A percentile compares a stretch with the other conserved stretches of the same genome.
Conservation (phyloP, 495 filamentous ascomycete species). For the Lentithecium fluviatile region DNA sequence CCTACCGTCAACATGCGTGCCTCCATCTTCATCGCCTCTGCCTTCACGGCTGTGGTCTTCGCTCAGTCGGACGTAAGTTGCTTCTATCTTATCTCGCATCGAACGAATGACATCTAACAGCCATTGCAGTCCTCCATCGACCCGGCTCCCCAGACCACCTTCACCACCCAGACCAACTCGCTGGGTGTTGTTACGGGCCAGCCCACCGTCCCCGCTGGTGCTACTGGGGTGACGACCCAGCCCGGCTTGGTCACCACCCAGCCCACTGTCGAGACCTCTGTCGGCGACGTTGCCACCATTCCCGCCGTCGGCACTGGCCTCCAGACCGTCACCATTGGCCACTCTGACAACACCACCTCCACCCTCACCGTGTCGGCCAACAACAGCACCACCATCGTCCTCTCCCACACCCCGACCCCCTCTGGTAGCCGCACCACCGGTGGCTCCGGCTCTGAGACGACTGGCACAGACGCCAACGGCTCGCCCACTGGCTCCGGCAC, state of each 20-base stretch:
- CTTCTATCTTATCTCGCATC: neutral
- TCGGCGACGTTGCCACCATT: constrained; percentile 41
- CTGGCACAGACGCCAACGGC: constrained; percentile 7
- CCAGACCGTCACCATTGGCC: constrained; percentile 26
- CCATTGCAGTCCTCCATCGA: constrained; percentile 18
- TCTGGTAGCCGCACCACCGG: neutral
- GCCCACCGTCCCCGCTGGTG: constrained; percentile 32
- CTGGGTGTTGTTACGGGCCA: constrained; percentile 56
- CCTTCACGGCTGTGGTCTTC: constrained; percentile 37
- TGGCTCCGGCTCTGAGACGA: constrained; percentile 1
- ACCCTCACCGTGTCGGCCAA: constrained; percentile 32
- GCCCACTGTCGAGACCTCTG: constrained; percentile 48
- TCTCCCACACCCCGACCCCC: constrained; percentile 3
- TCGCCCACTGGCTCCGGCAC: constrained; percentile 8
- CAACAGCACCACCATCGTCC: constrained; percentile 35
- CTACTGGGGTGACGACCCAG: constrained; percentile 49
- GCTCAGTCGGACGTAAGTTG: constrained; percentile 27
- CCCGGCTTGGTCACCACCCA: constrained; percentile 40
- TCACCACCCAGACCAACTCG: constrained; percentile 55
- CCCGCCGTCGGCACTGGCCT: constrained; percentile 47
- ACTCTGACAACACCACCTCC: constrained; percentile 22
- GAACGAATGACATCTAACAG: constrained; percentile 4
- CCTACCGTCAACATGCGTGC: constrained; percentile 42
- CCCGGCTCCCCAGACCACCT: constrained; percentile 48
- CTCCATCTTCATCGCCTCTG: constrained; percentile 39